These are phyloP conservation scores for Sophora flavescens DNA, from an alignment of 306 rosid genomes.

Conservation along the genomic window DNA sequence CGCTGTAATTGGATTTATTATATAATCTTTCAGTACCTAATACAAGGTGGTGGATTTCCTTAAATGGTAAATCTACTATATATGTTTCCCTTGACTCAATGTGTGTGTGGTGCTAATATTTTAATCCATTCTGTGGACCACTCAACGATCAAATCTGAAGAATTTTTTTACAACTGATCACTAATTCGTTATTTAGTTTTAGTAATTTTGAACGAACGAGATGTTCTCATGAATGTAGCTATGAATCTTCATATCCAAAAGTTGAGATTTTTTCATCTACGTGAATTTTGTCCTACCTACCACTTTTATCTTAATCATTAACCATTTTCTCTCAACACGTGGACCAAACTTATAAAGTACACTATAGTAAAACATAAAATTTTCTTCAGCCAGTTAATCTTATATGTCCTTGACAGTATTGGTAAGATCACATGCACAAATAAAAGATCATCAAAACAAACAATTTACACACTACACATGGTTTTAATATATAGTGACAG, in stretches of 20 bases:
- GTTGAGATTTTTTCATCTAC: not conserved
- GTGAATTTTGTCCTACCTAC: not conserved
- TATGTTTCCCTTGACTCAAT: not conserved
- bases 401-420: not conserved
- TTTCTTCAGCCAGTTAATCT: not conserved
- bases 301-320: slow-evolving; percentile 36
- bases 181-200: slow-evolving; percentile 12
- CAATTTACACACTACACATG: too few species aligned
- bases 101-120: not conserved
- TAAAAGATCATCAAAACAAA: slow-evolving; percentile 1
- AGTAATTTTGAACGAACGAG: slow-evolving; percentile 16
- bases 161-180: not conserved
- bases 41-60: not conserved
- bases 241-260: slow-evolving; percentile 4
- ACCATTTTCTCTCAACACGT: slow-evolving; percentile 20
- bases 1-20: not conserved
- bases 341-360: not conserved
- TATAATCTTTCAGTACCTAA: not conserved
- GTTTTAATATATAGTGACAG: too few species aligned
- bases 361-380: not conserved
- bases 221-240: slow-evolving; percentile 18
- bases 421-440: not conserved
- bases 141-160: slow-evolving; percentile 9
- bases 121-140: slow-evolving; percentile 14
- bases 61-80: not conserved